These are phyloP conservation scores for Pichia cabralensis DNA, from an alignment of 805 yeast species.

Conservation along the genomic window DNA sequence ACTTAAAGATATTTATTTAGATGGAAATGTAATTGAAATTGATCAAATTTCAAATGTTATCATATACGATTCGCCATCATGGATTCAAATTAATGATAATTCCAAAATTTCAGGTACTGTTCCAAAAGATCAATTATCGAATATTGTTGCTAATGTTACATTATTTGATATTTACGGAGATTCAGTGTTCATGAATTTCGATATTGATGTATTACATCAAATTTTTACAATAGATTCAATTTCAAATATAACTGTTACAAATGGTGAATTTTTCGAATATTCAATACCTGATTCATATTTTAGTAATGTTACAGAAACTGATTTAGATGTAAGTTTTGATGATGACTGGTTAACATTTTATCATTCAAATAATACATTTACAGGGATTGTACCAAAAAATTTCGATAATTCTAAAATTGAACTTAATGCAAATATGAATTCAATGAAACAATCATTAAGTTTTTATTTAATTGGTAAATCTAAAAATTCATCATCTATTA, in stretches of 20 bases:
- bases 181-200: conserved; percentile 46
- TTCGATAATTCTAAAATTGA: conserved; percentile 32
- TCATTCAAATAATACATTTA: conserved; percentile 49
- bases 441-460: conserved; percentile 28
- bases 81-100: conserved; percentile 36
- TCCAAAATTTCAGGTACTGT: conserved; percentile 44
- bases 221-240: conserved; percentile 47
- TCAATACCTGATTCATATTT: conserved; percentile 45
- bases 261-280: conserved; percentile 50
- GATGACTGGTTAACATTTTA: conserved; percentile 61
- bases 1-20: conserved; percentile 50
- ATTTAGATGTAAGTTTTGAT: conserved; percentile 34
- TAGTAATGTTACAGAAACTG: conserved; percentile 41
- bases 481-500: conserved; percentile 14
- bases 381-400: conserved; percentile 53
- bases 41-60: conserved; percentile 46
- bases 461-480: conserved; percentile 49
- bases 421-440: conserved; percentile 31
- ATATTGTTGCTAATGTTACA: conserved; percentile 38
- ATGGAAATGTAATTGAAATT: conserved; percentile 38
- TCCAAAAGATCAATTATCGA: conserved; percentile 36
- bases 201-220: conserved; percentile 40
- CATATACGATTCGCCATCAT: conserved; percentile 46
- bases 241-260: conserved; percentile 58
- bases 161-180: conserved; percentile 54